phyloP scores from a whole-genome alignment of 2,329 filamentous ascomycete species.

The Massarina eburnea region DNA sequence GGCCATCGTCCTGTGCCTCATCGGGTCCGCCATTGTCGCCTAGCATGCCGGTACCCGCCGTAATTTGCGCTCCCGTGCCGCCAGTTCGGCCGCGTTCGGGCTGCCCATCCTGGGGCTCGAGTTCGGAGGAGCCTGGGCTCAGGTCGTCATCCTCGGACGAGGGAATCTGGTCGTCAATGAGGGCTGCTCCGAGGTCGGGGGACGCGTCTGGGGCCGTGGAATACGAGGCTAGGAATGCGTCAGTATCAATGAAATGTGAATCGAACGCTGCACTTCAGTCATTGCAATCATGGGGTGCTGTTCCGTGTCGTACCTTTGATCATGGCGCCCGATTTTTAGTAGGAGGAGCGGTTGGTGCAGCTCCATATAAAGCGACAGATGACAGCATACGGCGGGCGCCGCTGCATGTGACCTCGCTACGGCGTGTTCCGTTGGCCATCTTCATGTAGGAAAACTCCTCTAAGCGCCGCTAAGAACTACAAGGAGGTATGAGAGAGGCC shows the following conservation, averaged over 20 bases:
- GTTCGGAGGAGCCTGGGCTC: constrained; percentile 33
- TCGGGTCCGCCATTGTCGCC: constrained; percentile 25
- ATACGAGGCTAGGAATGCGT: constrained; percentile 7
- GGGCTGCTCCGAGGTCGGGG: constrained; percentile 34
- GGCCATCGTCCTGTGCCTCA: constrained; percentile 25
- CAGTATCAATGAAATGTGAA: constrained; percentile 8
- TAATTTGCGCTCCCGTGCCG: constrained; percentile 20
- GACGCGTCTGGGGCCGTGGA: constrained; percentile 40
- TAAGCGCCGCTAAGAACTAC: no score
- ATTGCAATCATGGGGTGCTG: no score
- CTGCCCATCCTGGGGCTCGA: constrained; percentile 17
- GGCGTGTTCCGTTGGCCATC: neutral
- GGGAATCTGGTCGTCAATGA: constrained; percentile 35
- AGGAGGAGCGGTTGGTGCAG: neutral
- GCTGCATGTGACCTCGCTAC: constrained; percentile 6
- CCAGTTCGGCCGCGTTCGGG: constrained; percentile 15
- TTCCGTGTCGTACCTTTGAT: constrained; percentile 9
- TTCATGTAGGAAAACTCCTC: no score
- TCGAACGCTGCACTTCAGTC: no score
- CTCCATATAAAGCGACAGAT: neutral
- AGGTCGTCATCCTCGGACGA: constrained; percentile 42
- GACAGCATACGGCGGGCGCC: neutral
- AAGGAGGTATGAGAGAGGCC: no score
- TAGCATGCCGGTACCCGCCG: constrained; percentile 22
- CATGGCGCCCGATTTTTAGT: constrained; percentile 6